These are phyloP conservation scores for Aspergillus fischeri DNA, from an alignment of 2,329 filamentous ascomycete genomes.

Conservation along the genomic window DNA sequence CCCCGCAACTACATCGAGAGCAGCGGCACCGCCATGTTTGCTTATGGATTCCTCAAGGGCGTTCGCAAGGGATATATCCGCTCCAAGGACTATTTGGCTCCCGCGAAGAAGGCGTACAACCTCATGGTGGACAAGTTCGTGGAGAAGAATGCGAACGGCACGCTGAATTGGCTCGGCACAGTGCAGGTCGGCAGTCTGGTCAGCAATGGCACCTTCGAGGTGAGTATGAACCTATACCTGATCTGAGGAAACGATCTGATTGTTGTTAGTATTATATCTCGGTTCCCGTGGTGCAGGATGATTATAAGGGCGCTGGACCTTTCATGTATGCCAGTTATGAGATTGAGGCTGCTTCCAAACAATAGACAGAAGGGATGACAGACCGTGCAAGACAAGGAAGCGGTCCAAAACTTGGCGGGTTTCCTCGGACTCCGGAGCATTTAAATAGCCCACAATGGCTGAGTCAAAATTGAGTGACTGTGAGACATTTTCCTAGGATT, in stretches of 20 bases:
- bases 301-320: conserved; percentile 12
- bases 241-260: neutral
- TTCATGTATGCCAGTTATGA: conserved; percentile 17
- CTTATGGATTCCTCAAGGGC: conserved; percentile 11
- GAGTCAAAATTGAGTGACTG: neutral
- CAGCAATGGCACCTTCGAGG: conserved; percentile 13
- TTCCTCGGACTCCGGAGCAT: neutral
- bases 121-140: conserved; percentile 4
- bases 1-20: conserved; percentile 15
- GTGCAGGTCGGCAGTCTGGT: conserved; percentile 14
- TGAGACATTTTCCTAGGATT: neutral
- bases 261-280: conserved; percentile 12
- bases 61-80: conserved; percentile 9
- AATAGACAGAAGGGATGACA: neutral
- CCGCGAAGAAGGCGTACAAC: conserved; percentile 5
- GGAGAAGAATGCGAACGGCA: conserved; percentile 7
- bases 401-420: neutral
- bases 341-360: conserved; percentile 4
- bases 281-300: conserved; percentile 11
- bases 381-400: neutral
- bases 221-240: neutral
- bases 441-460: neutral
- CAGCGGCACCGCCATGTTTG: conserved; percentile 14
- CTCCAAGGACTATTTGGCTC: neutral
- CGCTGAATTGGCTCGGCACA: conserved; percentile 13